Percentiles rank a stretch among this genome's conserved stretches.
Conservation (phyloP, 2,329 filamentous ascomycete genomes). For the Alternaria sp. region DNA sequence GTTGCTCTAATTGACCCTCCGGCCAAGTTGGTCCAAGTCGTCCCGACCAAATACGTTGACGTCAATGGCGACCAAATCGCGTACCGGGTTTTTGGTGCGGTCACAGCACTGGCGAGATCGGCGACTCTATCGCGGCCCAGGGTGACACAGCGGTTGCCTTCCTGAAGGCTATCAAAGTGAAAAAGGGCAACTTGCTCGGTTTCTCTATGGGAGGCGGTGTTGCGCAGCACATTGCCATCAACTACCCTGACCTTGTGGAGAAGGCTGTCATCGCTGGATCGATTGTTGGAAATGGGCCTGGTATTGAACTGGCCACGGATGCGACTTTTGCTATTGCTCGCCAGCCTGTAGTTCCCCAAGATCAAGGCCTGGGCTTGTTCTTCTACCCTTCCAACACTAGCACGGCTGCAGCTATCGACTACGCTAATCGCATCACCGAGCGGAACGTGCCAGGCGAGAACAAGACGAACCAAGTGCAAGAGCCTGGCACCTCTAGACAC, state of each 20-base stretch:
- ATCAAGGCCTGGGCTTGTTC: slow-evolving; percentile 10
- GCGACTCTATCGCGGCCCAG: slow-evolving; percentile 50
- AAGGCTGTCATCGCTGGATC: slow-evolving; percentile 58
- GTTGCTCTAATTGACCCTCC: neutral
- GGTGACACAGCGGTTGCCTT: slow-evolving; percentile 38
- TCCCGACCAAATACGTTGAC: slow-evolving; percentile 14
- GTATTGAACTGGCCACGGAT: neutral
- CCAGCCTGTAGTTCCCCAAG: neutral
- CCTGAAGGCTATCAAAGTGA: slow-evolving; percentile 41
- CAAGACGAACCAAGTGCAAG: neutral
- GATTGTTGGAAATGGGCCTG: slow-evolving; percentile 9
- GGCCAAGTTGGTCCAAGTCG: slow-evolving; percentile 9
- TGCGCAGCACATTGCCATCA: slow-evolving; percentile 57
- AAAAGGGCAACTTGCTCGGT: slow-evolving; percentile 57
- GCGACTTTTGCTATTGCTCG: neutral
- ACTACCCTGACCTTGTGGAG: slow-evolving; percentile 46
- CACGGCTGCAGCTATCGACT: slow-evolving; percentile 5
- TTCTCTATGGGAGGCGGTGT: slow-evolving; percentile 61
- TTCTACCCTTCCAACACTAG: slow-evolving; percentile 21
- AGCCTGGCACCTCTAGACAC: neutral
- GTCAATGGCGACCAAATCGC: slow-evolving; percentile 25
- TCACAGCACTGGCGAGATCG: slow-evolving; percentile 55
- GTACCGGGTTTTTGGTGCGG: slow-evolving; percentile 44
- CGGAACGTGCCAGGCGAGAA: neutral
- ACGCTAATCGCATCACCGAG: slow-evolving; percentile 10